These are phyloP conservation scores for Saccharomycopsis hybrid DNA, from an alignment of 1,139 yeast genomes.

Conservation along the genomic window DNA sequence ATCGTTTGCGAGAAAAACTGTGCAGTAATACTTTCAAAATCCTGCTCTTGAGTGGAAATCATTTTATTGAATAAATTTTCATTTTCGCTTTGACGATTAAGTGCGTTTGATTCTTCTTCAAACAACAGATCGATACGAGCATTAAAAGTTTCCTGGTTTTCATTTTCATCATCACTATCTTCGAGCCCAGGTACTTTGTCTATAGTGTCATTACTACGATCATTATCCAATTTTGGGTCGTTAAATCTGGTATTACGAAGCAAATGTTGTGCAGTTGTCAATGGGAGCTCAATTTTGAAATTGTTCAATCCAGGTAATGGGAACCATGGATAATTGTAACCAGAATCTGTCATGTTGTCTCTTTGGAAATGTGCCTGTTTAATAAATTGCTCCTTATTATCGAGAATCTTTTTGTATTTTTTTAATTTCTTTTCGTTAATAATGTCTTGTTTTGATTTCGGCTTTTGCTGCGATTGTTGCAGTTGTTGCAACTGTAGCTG, in stretches of 20 bases:
- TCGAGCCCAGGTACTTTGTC: not conserved
- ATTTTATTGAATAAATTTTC: constrained; percentile 4
- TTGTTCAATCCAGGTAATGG: constrained; percentile 16
- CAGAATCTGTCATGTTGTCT: constrained; percentile 3
- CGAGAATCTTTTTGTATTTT: constrained; percentile 6
- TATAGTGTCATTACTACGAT: not conserved
- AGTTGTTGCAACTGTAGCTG: not conserved
- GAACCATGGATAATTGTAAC: constrained; percentile 18
- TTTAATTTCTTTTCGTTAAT: not conserved
- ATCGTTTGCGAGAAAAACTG: not conserved
- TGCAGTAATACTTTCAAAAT: constrained; percentile 5
- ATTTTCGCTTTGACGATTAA: not conserved
- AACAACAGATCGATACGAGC: constrained; percentile 2
- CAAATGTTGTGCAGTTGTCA: not conserved
- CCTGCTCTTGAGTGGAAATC: constrained; percentile 7
- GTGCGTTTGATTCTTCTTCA: not conserved
- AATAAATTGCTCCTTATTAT: constrained; percentile 3
- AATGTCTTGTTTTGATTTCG: no score
- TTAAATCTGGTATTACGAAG: constrained; percentile 15
- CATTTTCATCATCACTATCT: constrained; percentile 2
- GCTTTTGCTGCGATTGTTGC: not conserved
- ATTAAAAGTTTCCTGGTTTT: not conserved
- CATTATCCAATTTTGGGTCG: constrained; percentile 10
- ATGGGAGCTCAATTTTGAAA: constrained; percentile 10
- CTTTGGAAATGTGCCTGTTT: not conserved